phyloP scores from a whole-genome alignment of 2,329 filamentous ascomycete genomes.

The Epichloe gansuensis region DNA sequence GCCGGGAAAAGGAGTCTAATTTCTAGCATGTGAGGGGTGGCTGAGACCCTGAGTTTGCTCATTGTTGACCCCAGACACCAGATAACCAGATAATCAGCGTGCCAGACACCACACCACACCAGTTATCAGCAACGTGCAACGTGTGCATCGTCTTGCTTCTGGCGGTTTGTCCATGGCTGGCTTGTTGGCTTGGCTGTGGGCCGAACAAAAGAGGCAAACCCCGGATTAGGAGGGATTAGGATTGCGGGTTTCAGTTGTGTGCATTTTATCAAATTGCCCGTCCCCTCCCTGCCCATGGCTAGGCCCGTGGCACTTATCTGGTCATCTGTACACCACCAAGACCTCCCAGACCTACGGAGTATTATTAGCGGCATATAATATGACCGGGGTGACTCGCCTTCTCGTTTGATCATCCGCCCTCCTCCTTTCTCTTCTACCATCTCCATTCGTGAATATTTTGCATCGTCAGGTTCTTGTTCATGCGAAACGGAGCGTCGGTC shows the following conservation, averaged over 20 bases:
- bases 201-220: neutral
- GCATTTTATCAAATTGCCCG: neutral
- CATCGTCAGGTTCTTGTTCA: neutral
- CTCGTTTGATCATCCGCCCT: neutral
- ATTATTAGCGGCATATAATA: no score
- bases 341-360: neutral
- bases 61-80: no score
- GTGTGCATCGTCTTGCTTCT: no score
- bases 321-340: no score
- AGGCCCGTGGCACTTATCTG: neutral
- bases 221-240: neutral
- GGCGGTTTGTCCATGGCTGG: neutral
- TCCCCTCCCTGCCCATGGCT: slow-evolving; percentile 1
- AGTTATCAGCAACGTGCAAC: no score
- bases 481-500: neutral
- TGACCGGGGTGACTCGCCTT: no score
- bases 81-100: no score
- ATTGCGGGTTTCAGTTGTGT: neutral
- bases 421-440: neutral
- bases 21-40: no score
- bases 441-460: neutral
- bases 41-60: no score
- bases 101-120: no score
- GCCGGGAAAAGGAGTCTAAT: neutral
- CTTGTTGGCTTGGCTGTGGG: neutral